A percentile compares a stretch with the other conserved stretches of the same genome.
Evolutionary conservation across 345 rosid species (phyloP).

Genomic region (Leavenworthia alabamica): DNA sequence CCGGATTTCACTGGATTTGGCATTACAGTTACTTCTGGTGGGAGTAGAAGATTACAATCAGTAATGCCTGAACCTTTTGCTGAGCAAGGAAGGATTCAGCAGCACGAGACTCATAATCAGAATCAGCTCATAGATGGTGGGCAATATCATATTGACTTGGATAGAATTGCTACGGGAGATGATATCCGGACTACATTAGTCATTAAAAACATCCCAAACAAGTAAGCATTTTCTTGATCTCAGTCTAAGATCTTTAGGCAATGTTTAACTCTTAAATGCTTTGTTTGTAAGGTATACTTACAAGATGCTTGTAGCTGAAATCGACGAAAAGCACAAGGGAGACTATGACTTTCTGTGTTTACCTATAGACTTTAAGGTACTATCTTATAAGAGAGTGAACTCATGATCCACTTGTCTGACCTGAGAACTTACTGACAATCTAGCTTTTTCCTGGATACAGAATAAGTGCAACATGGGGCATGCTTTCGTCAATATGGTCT

Average conservation of each 20-base stretch:
- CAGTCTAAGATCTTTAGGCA: background rate
- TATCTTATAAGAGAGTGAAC: background rate
- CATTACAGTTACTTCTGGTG: slow-evolving; percentile 44
- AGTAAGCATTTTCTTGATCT: slow-evolving; percentile 41
- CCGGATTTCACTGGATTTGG: slow-evolving; percentile 48
- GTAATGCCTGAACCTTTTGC: slow-evolving; percentile 41
- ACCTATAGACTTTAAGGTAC: slow-evolving; percentile 91
- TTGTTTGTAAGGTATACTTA: slow-evolving; percentile 70
- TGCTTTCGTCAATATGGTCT: slow-evolving; percentile 88
- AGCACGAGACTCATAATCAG: slow-evolving; percentile 37
- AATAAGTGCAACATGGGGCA: slow-evolving; percentile 98
- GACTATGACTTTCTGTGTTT: slow-evolving; percentile 88
- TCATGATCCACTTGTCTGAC: background rate
- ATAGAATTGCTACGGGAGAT: slow-evolving; percentile 58
- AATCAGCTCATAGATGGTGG: slow-evolving; percentile 55
- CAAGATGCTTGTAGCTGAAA: slow-evolving; percentile 88
- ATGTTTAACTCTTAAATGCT: slow-evolving; percentile 10
- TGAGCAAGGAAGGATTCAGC: slow-evolving; percentile 44
- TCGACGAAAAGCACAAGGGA: slow-evolving; percentile 79
- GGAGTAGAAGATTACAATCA: slow-evolving; percentile 45
- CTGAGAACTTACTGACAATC: slow-evolving; percentile 8
- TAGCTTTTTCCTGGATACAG: slow-evolving; percentile 42
- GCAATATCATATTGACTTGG: slow-evolving; percentile 75
- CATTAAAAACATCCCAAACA: slow-evolving; percentile 95
- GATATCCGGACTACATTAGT: slow-evolving; percentile 82